A percentile compares a stretch with the other conserved stretches of the same genome.
Evolutionary conservation across 495 filamentous ascomycete genomes (phyloP).

Genomic region (Pseudotulostoma volvatum): DNA sequence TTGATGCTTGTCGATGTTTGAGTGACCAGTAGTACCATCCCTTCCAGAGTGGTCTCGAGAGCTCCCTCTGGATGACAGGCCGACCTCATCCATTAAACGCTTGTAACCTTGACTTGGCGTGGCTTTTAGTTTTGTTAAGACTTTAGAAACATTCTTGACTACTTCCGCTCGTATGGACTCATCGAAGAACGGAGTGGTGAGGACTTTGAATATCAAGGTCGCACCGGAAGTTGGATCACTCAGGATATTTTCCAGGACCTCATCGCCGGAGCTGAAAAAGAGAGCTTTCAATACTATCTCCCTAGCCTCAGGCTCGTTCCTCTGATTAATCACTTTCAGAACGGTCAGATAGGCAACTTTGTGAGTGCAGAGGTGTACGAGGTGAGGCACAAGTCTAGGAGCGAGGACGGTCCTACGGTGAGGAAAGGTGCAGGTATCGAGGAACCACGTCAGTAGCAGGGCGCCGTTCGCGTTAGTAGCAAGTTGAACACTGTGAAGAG

Average conservation of each 20-base stretch:
- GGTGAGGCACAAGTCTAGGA: conserved; percentile 79
- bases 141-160: conserved; percentile 77
- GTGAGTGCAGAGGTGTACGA: conserved; percentile 96
- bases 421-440: conserved; percentile 95
- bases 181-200: conserved; percentile 96
- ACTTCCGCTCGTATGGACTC: conserved; percentile 77
- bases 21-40: conserved; percentile 25
- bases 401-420: conserved; percentile 82
- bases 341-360: conserved; percentile 97
- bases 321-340: conserved; percentile 95
- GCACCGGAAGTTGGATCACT: conserved; percentile 85
- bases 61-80: conserved; percentile 49
- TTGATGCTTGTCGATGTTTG: conserved; percentile 29
- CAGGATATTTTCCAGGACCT: conserved; percentile 77
- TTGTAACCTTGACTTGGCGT: conserved; percentile 94
- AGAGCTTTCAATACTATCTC: conserved; percentile 81
- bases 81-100: conserved; percentile 94
- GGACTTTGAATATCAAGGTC: conserved; percentile 92
- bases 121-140: conserved; percentile 77
- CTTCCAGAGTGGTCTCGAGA: conserved; percentile 30
- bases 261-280: conserved; percentile 85
- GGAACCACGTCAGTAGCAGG: conserved; percentile 88
- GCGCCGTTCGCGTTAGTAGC: conserved; percentile 95
- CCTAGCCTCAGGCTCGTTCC: conserved; percentile 84
- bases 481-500: conserved; percentile 87